Conservation (phyloP, 164 flowering plant species). For the Santalum album region DNA sequence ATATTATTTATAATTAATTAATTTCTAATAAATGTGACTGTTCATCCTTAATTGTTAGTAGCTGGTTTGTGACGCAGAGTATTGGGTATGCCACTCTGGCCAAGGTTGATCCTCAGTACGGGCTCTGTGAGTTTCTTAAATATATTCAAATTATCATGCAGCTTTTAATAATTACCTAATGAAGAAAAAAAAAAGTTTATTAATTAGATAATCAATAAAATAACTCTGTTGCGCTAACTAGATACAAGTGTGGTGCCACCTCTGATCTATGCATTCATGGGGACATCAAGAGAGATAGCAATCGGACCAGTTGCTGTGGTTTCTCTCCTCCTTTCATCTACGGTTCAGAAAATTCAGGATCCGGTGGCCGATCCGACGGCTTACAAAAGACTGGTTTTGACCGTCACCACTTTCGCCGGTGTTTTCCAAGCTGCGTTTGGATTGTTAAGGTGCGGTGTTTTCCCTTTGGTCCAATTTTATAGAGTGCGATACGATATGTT, state of each 20-base stretch:
- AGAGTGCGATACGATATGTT: too few species aligned
- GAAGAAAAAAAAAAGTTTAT: too few species aligned
- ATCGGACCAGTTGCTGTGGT: constrained; percentile 92
- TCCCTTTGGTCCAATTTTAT: neutral
- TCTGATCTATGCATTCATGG: constrained; percentile 72
- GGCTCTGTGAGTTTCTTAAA: constrained; percentile 62
- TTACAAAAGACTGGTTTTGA: constrained; percentile 51
- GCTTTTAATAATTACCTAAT: too few species aligned
- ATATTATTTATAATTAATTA: too few species aligned
- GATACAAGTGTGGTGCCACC: constrained; percentile 89
- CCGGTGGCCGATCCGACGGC: constrained; percentile 51
- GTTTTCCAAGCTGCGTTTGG: constrained; percentile 67
- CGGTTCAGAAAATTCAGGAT: constrained; percentile 46
- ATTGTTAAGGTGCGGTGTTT: constrained; percentile 38
- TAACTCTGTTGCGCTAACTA: too few species aligned
- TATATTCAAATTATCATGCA: too few species aligned
- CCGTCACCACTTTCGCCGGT: constrained; percentile 82
- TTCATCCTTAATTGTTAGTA: too few species aligned
- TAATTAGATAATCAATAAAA: too few species aligned
- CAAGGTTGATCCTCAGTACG: constrained; percentile 80
- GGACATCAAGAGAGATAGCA: constrained; percentile 82
- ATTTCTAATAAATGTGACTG: too few species aligned
- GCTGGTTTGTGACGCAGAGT: too few species aligned
- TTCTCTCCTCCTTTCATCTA: constrained; percentile 56
- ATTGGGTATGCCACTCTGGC: constrained; percentile 87